These are phyloP conservation scores for Ustilago trichophora DNA, from an alignment of 1,284 basidiomycete genomes.

Conservation along the genomic window DNA sequence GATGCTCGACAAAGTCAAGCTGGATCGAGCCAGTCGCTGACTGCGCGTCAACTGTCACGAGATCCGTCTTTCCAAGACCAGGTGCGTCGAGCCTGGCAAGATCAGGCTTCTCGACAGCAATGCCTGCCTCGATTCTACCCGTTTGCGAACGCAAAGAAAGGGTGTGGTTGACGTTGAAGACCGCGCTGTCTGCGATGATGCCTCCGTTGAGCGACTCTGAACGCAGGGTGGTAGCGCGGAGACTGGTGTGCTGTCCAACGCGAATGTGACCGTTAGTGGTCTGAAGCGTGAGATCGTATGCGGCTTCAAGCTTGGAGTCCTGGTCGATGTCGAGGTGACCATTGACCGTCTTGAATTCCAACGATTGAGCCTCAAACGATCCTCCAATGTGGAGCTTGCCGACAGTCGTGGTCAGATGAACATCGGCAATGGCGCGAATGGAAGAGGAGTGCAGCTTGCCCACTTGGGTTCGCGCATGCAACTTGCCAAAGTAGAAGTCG, in stretches of 20 bases:
- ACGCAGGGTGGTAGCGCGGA: conserved; percentile 36
- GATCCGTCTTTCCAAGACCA: conserved; percentile 29
- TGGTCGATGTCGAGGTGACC: conserved; percentile 36
- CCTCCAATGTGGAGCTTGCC: conserved; percentile 37
- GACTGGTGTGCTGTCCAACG: conserved; percentile 26
- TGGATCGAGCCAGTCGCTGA: conserved; percentile 43
- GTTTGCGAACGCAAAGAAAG: conserved; percentile 29
- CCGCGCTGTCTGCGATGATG: conserved; percentile 33
- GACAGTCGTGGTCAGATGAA: conserved; percentile 46
- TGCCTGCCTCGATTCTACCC: conserved; percentile 43
- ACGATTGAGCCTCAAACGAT: conserved; percentile 30
- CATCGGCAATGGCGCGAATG: conserved; percentile 40
- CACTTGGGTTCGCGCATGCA: conserved; percentile 41
- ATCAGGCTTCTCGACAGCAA: conserved; percentile 44
- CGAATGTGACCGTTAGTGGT: conserved; percentile 43
- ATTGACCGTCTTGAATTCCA: conserved; percentile 38
- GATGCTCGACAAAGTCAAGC: conserved; percentile 43
- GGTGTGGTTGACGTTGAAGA: conserved; percentile 50
- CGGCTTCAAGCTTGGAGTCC: conserved; percentile 27
- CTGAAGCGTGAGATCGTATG: conserved; percentile 35
- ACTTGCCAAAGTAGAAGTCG: conserved; percentile 44
- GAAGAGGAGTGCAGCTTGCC: conserved; percentile 34
- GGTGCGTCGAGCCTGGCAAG: conserved; percentile 22
- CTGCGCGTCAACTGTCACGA: conserved; percentile 33
- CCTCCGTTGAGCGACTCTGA: conserved; percentile 40